Base-by-base conservation (phyloP, 306 rosid species). In the Begonia loranthoides region DNA sequence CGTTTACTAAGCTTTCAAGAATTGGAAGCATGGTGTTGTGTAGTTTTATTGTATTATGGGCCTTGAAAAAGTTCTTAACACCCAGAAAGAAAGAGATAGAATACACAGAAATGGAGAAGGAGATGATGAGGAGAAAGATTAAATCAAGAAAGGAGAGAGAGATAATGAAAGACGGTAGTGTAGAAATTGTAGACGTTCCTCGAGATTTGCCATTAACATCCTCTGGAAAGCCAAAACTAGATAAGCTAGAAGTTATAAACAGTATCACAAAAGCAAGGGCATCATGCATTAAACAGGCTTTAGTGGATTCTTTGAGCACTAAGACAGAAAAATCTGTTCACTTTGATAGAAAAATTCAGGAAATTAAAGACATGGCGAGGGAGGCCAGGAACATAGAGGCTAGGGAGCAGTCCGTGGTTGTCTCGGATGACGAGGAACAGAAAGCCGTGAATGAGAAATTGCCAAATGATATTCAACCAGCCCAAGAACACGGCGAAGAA, bases 91-190 rank as follows among this genome's bases (percentile, higher is more conserved):
- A 82, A 68, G 86, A 90, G 49, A 79, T 60, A 17, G 47, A 45
- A n/a, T 52, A 66, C 56, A 59, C 80, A 0, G 74, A 67, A 63
- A 40, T 21, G 43, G 95, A 80, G 73, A 80, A 90, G 71, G 93
- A 80, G 62, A 82, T 90, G 80, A 78, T 82, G 86, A 82, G 89
- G 80, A 80, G 95, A 73, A 85, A 90, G 73, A 71, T 80, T 1
- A 82, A 78, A 64, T 78, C 76, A 9, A 80, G 95, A 52, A 70
- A 78, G 74, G 90, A 74, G 80, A 82, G 67, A 58, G 95, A 72
- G 70, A 51, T 60, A 63, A 38, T 70, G 52, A 69, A 64, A 45
- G 75, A 56, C 51, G 76, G 79, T 0, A 44, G 66, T 16, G 87
- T 82, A 59, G 97, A 90, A 62, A 71, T 80, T 60, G 65, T 85